A percentile compares a stretch with the other conserved stretches of the same genome.
phyloP scores from a whole-genome alignment of 305 asterid genomes.

The Solanum chacoense region DNA sequence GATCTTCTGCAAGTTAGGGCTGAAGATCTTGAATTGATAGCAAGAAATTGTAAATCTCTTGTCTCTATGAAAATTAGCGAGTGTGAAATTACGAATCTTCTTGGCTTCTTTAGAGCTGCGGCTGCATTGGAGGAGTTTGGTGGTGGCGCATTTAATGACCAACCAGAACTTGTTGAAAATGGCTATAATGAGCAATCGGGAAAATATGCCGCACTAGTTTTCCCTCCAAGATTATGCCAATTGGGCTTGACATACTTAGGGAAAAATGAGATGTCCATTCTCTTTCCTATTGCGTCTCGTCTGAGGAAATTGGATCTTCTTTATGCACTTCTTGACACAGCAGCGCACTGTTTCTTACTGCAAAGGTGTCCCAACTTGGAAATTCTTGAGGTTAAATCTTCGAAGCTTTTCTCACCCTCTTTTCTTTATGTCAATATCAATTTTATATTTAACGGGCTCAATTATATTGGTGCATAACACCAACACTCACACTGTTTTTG shows the following conservation, averaged over 20 bases:
- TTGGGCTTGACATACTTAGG: conserved; percentile 73
- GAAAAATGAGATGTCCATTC: conserved; percentile 57
- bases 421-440: neutral
- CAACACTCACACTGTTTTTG: neutral
- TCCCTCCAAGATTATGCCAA: conserved; percentile 49
- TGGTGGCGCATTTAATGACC: conserved; percentile 65
- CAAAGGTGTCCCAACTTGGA: conserved; percentile 84
- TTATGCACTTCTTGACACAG: conserved; percentile 82
- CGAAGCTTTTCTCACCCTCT: neutral
- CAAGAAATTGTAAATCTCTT: conserved; percentile 53
- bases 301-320: conserved; percentile 80
- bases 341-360: conserved; percentile 65
- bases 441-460: neutral
- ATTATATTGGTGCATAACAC: neutral
- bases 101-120: conserved; percentile 57
- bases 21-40: conserved; percentile 66
- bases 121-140: conserved; percentile 69
- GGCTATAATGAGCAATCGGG: conserved; percentile 36
- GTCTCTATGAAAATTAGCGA: conserved; percentile 65
- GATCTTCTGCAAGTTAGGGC: conserved; percentile 30
- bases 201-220: conserved; percentile 31
- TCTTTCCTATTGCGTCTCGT: conserved; percentile 62
- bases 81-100: conserved; percentile 49
- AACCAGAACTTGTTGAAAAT: conserved; percentile 43
- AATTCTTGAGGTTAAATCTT: conserved; percentile 61